phyloP scores from a whole-genome alignment of 164 flowering plant genomes.

The Akebia trifoliata region DNA sequence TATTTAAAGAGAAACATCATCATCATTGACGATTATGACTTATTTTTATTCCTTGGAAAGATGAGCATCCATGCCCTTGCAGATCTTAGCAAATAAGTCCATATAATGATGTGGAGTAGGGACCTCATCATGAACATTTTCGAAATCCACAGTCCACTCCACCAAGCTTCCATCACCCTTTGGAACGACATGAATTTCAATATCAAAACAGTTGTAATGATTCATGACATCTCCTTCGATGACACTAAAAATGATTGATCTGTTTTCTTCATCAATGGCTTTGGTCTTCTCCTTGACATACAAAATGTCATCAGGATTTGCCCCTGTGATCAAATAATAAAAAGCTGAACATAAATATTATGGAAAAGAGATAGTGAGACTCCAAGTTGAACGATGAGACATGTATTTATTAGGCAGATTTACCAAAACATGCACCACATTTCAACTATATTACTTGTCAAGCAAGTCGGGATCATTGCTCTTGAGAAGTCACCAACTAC shows the following conservation, averaged over 20 bases:
- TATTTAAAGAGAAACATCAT: too few species aligned
- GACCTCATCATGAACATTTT: neutral
- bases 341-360: too few species aligned
- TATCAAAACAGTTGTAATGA: neutral
- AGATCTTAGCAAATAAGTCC: neutral
- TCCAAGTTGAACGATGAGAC: too few species aligned
- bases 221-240: neutral
- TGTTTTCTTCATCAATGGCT: too few species aligned
- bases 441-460: too few species aligned
- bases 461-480: too few species aligned
- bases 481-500: too few species aligned
- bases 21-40: too few species aligned
- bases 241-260: too few species aligned
- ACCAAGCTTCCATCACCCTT: neutral
- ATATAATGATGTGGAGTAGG: neutral
- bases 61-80: neutral
- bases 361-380: too few species aligned
- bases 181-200: neutral
- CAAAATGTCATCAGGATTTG: neutral
- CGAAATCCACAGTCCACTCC: constrained; percentile 5
- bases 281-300: neutral
- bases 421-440: too few species aligned
- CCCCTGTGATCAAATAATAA: neutral
- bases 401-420: too few species aligned
- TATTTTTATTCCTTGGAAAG: neutral